Evolutionary conservation across 2,329 filamentous ascomycete species (phyloP).

Genomic region (Fusarium multiceps): DNA sequence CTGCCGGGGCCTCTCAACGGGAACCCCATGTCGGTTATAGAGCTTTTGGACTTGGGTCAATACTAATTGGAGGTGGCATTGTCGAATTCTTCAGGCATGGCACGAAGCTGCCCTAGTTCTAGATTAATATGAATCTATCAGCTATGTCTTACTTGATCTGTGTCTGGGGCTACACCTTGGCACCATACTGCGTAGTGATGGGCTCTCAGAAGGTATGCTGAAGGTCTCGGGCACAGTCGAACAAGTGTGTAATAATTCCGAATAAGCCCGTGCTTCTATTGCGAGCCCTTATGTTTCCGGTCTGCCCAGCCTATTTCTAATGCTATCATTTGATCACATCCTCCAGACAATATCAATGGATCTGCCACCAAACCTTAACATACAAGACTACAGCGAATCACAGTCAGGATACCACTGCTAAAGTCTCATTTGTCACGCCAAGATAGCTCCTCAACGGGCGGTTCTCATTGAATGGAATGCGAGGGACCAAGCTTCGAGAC

Average conservation of each 20-base stretch:
- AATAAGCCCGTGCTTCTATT: neutral
- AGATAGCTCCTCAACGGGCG: neutral
- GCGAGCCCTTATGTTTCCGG: neutral
- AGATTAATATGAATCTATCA: conserved; percentile 2
- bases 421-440: neutral
- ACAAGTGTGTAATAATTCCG: neutral
- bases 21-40: neutral
- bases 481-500: neutral
- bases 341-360: neutral
- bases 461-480: conserved; percentile 16
- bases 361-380: conserved; percentile 2
- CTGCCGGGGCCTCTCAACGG: neutral
- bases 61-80: neutral
- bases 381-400: neutral
- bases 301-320: neutral
- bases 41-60: neutral
- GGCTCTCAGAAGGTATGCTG: neutral
- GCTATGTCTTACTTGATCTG: neutral
- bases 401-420: too few species aligned
- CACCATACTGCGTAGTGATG: neutral
- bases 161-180: neutral
- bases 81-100: neutral
- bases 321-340: neutral
- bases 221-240: neutral
- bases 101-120: neutral